A percentile compares a stretch with the other conserved stretches of the same genome.
Conservation (phyloP, 345 rosid genomes). For the Aquilaria malaccensis region DNA sequence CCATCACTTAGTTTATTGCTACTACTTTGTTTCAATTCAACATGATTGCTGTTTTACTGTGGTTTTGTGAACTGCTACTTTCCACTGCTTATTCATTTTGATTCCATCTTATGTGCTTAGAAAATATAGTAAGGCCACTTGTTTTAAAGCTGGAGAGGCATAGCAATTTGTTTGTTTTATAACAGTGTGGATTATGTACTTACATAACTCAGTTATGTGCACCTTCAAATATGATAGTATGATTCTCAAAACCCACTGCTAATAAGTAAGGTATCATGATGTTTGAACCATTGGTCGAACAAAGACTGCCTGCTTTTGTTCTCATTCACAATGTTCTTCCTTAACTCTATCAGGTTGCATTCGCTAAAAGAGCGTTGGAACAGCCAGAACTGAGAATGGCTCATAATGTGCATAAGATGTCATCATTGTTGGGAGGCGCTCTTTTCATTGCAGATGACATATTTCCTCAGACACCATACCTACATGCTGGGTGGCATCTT, state of each 20-base stretch:
- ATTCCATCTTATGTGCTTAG: no score
- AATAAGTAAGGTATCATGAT: background rate
- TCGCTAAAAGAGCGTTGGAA: slow-evolving; percentile 66
- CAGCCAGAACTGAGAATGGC: slow-evolving; percentile 75
- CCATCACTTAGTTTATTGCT: no score
- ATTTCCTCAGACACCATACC: slow-evolving; percentile 62
- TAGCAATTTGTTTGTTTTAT: no score
- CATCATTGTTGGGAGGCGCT: slow-evolving; percentile 76
- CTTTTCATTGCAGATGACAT: slow-evolving; percentile 87
- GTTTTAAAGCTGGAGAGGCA: no score
- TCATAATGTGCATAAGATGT: slow-evolving; percentile 79
- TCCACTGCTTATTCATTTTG: background rate
- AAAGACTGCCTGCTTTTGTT: background rate
- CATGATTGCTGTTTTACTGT: no score
- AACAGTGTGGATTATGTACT: no score
- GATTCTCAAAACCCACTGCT: no score
- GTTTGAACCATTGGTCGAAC: background rate
- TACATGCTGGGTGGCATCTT: slow-evolving; percentile 97
- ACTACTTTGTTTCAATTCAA: no score
- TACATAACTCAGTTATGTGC: no score
- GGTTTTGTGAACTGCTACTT: background rate
- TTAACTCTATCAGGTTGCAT: slow-evolving; percentile 46
- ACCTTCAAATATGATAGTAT: no score
- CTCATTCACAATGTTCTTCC: background rate
- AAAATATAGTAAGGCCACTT: no score